These are phyloP conservation scores for Isatis lusitanica DNA, from an alignment of 441 rosid species.

Conservation along the genomic window DNA sequence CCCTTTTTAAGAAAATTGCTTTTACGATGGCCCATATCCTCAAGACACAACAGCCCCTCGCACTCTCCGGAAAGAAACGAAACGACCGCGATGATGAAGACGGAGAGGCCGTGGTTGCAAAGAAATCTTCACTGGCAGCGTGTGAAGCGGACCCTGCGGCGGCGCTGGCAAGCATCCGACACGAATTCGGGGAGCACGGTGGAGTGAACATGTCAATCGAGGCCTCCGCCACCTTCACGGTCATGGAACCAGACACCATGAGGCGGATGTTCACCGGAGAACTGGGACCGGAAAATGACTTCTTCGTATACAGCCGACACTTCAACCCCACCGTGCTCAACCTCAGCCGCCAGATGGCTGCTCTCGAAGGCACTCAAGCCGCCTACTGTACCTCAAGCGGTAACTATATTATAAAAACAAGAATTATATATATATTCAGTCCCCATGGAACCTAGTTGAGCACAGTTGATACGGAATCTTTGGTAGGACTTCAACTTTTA, in stretches of 20 bases:
- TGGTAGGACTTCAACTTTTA: background rate
- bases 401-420: conserved; percentile 16
- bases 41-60: conserved; percentile 33
- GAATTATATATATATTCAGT: background rate
- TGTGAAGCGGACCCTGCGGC: conserved; percentile 70
- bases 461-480: conserved; percentile 21
- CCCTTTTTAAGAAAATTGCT: background rate
- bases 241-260: conserved; percentile 98
- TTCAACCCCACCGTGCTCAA: conserved; percentile 90
- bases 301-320: conserved; percentile 88
- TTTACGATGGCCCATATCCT: conserved; percentile 46
- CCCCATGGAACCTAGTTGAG: background rate
- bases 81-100: conserved; percentile 43
- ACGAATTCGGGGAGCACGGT: conserved; percentile 94
- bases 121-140: conserved; percentile 47
- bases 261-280: conserved; percentile 87
- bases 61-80: conserved; percentile 54
- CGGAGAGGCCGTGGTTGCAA: conserved; percentile 42
- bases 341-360: conserved; percentile 97
- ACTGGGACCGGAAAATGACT: conserved; percentile 88
- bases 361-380: conserved; percentile 92
- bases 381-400: conserved; percentile 98
- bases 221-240: conserved; percentile 98
- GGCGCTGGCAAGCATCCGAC: conserved; percentile 73
- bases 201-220: conserved; percentile 98